Evolutionary conservation across 805 yeast species (phyloP).

Genomic region (Suhomyces pyralidae): DNA sequence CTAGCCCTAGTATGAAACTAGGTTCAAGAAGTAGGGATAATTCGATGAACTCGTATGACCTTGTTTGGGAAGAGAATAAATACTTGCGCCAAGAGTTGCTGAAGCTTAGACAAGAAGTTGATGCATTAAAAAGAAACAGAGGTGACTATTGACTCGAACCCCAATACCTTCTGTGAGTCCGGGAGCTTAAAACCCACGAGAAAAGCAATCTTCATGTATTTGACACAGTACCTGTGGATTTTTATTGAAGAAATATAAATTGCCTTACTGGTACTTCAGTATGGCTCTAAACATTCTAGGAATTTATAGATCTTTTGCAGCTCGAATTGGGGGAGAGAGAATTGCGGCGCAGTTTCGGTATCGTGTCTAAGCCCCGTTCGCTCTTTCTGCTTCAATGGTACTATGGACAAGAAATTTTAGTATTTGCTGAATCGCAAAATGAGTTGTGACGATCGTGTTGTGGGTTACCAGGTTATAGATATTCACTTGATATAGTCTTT

Average conservation of each 20-base stretch:
- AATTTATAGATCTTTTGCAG: background rate
- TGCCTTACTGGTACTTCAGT: background rate
- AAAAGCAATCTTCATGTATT: background rate
- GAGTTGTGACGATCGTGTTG: background rate
- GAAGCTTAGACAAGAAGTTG: slow-evolving; percentile 11
- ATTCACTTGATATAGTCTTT: background rate
- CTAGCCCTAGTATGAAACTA: slow-evolving; percentile 8
- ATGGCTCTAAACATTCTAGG: background rate
- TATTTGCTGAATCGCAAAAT: background rate
- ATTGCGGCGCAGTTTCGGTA: background rate
- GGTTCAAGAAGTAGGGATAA: slow-evolving; percentile 9
- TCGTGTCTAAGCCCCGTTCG: background rate
- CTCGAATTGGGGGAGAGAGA: background rate
- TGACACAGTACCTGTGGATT: background rate
- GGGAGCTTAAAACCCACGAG: background rate
- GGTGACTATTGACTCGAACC: background rate
- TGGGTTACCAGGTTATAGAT: background rate
- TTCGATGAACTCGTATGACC: slow-evolving; percentile 7
- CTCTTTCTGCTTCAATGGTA: background rate
- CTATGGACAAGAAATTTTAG: background rate
- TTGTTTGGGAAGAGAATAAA: slow-evolving; percentile 12
- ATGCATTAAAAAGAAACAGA: background rate
- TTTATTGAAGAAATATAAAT: background rate
- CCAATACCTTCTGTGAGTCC: background rate
- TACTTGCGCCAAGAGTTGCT: slow-evolving; percentile 10